These are phyloP conservation scores for Suillus subaureus DNA, from an alignment of 768 basidiomycete species.

Conservation along the genomic window DNA sequence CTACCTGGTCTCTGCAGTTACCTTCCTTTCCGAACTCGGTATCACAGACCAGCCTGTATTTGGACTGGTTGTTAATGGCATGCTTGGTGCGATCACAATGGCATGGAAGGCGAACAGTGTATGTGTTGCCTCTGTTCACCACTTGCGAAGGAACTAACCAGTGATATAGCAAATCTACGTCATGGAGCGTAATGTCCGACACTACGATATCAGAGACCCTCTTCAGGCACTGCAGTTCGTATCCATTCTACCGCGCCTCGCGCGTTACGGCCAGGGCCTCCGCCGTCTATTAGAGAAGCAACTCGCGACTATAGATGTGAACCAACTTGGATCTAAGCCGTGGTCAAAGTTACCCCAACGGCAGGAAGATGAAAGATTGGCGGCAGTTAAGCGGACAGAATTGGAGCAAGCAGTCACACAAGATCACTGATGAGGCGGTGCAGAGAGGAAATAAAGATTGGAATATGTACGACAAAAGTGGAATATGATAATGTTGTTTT, in stretches of 20 bases:
- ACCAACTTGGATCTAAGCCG: neutral
- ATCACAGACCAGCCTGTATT: slow-evolving; percentile 7
- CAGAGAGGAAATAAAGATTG: neutral
- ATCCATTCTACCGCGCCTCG: neutral
- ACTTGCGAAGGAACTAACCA: neutral
- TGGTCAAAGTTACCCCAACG: neutral
- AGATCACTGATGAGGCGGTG: neutral
- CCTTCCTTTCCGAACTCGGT: neutral
- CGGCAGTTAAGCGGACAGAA: neutral
- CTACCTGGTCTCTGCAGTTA: neutral
- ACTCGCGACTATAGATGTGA: neutral
- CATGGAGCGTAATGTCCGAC: neutral
- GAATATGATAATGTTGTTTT: too few species aligned
- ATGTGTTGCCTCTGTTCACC: neutral
- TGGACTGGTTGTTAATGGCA: neutral
- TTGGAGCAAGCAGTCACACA: neutral
- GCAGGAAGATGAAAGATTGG: neutral
- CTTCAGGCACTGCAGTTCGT: neutral
- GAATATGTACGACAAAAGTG: neutral
- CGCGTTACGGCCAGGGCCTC: neutral
- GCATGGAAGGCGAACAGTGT: neutral
- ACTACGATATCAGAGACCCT: neutral
- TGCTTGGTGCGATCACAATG: neutral
- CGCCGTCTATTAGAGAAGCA: neutral
- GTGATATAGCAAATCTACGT: neutral